phyloP scores from a whole-genome alignment of 179 eudicot species.

The Pouteria campechiana region DNA sequence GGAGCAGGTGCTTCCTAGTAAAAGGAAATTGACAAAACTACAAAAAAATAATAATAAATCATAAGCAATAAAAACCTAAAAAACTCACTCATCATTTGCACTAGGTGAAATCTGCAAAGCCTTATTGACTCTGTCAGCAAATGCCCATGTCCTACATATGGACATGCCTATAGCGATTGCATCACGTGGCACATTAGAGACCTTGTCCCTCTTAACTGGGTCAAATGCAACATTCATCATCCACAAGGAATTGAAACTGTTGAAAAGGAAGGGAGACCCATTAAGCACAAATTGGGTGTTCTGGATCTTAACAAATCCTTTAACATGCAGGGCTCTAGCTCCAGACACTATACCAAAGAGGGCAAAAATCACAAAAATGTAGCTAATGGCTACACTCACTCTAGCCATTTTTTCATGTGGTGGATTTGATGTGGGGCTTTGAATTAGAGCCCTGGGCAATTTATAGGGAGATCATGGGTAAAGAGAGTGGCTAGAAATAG shows the following conservation, averaged over 20 bases:
- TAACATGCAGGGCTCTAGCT: no score
- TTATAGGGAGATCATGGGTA: no score
- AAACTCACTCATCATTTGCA: slow-evolving; percentile 15
- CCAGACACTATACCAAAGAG: no score
- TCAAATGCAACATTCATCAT: slow-evolving; percentile 18
- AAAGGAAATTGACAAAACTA: no score
- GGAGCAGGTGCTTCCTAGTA: no score
- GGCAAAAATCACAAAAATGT: no score
- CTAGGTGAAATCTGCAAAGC: slow-evolving; percentile 27
- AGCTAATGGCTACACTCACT: no score
- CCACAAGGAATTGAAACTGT: slow-evolving; percentile 22
- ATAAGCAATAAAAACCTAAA: slow-evolving; percentile 3
- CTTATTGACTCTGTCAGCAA: slow-evolving; percentile 22
- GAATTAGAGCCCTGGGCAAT: no score
- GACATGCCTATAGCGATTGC: slow-evolving; percentile 17
- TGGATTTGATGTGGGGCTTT: no score
- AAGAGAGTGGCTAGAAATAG: no score
- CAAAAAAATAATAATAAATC: background rate
- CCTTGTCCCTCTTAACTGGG: slow-evolving; percentile 4
- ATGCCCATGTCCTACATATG: slow-evolving; percentile 29
- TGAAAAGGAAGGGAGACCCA: slow-evolving; percentile 6
- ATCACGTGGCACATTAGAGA: slow-evolving; percentile 3
- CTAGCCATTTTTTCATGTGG: no score
- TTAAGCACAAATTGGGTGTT: slow-evolving; percentile 14
- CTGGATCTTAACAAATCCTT: slow-evolving; percentile 8